Base-by-base conservation (phyloP, 169 alveolate genomes). In the Cryptosporidium ryanae region DNA sequence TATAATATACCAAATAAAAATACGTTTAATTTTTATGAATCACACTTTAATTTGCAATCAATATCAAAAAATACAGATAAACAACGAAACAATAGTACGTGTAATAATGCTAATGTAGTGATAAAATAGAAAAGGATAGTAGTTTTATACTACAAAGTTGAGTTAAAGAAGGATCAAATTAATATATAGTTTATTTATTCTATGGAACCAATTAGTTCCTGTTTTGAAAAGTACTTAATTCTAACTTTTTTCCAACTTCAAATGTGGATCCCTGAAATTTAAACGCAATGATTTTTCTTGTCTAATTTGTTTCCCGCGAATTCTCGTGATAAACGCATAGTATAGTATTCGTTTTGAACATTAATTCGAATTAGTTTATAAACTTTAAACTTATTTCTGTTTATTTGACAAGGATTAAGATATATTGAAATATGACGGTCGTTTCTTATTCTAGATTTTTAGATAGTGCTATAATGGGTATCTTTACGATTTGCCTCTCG, bases 401-500 rank as follows among this genome's bases (percentile, higher is more conserved):
- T 52, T 7, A n/a, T 52, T n/a, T n/a, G n/a, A n/a, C 27, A 61
- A 25, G 25, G 21, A 23, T 61, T 2, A 18, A 18, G 0, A 25
- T 10, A 10, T 21, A 21, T 10, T 70, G 18, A 48, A 70, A 27
- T n/a, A 76, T 76, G 87, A 43, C 87, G 34, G 87, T 76, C 31
- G 87, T 76, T 23, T 76, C 87, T 61, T 76, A 76, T 34, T 76
- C 87, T 25, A 76, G 87, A 55, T 84, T 54, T 54, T 43, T 82
- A 15, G 61, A 89, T 66, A 91, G 91, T 65, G 91, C 93, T 6
- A 82, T 91, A 25, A 84, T 91, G 84, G 92, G 82, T 48, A 61
- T 91, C 17, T 91, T 91, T 38, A 90, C 91, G 18, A 91, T 91
- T 91, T 52, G 83, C n/a, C 67, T 91, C 0, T 91, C 93, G 15